Evolutionary conservation across 116 monocot species (phyloP).

Genomic region (Trichopus zeylanicus): DNA sequence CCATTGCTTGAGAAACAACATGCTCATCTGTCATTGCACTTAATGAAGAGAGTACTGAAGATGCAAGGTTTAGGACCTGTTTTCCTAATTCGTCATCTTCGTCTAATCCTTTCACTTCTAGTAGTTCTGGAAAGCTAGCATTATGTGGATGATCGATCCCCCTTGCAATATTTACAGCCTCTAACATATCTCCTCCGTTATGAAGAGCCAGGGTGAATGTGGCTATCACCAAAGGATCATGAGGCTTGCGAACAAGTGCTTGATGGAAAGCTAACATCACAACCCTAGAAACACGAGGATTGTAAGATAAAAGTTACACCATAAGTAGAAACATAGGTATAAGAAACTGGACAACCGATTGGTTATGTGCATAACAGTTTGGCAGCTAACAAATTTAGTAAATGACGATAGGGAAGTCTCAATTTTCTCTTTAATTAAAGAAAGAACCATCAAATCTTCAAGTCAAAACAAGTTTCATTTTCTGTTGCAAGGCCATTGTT

Average conservation of each 20-base stretch:
- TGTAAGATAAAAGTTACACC: not conserved
- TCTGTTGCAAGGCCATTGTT: no score
- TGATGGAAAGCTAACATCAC: constrained; percentile 85
- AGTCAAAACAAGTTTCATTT: no score
- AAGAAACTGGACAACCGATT: no score
- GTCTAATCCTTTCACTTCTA: constrained; percentile 31
- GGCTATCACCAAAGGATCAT: constrained; percentile 68
- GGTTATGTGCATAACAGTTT: no score
- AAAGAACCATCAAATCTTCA: no score
- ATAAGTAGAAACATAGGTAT: not conserved
- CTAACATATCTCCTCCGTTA: constrained; percentile 75
- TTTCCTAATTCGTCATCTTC: constrained; percentile 28
- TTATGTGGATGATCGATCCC: constrained; percentile 41
- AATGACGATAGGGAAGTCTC: no score
- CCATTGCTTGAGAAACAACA: constrained; percentile 65
- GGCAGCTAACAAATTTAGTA: no score
- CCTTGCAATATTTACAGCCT: constrained; percentile 60
- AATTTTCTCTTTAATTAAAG: no score
- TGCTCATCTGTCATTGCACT: constrained; percentile 71
- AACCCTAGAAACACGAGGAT: constrained; percentile 28
- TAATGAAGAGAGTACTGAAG: constrained; percentile 39
- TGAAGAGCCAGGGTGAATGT: constrained; percentile 69
- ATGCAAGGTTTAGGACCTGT: constrained; percentile 47
- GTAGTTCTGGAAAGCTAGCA: constrained; percentile 47
- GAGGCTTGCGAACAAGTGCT: constrained; percentile 45